A percentile compares a stretch with the other conserved stretches of the same genome.
Evolutionary conservation across 176 grass and related monocot genomes (phyloP).

Genomic region (Guadua angustifolia): DNA sequence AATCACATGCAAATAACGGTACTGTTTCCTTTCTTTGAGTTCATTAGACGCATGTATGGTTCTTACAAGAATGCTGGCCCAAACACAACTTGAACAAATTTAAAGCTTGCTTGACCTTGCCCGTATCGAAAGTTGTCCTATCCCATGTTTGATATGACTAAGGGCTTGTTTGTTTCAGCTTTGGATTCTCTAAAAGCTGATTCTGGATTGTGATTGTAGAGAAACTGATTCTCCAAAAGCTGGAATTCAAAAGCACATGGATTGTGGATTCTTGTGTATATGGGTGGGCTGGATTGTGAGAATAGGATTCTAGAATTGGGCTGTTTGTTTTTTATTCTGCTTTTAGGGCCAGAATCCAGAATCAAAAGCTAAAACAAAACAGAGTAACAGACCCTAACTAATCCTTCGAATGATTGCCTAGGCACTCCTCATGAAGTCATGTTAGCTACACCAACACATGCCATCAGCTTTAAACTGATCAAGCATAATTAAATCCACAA

Average conservation of each 20-base stretch:
- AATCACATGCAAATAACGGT: background rate
- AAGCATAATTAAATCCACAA: slow-evolving; percentile 10
- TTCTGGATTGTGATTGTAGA: no score
- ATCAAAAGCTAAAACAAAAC: no score
- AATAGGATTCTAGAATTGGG: no score
- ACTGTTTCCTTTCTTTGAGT: background rate
- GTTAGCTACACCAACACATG: background rate
- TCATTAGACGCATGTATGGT: background rate
- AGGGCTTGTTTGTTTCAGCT: no score
- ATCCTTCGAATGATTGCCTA: background rate
- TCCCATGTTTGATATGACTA: background rate
- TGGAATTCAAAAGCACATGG: no score
- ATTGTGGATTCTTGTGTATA: no score
- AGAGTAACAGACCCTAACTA: no score
- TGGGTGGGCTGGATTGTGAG: no score
- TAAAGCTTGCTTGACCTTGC: slow-evolving; percentile 4
- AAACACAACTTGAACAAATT: background rate
- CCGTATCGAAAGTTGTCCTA: background rate
- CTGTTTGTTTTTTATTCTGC: no score
- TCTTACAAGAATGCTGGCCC: background rate
- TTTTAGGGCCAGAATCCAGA: no score
- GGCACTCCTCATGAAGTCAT: background rate
- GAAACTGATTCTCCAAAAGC: no score
- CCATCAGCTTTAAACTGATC: background rate
- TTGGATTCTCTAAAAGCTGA: no score